phyloP scores from a whole-genome alignment of 129 eudicot species.

The Lactuca sativa region DNA sequence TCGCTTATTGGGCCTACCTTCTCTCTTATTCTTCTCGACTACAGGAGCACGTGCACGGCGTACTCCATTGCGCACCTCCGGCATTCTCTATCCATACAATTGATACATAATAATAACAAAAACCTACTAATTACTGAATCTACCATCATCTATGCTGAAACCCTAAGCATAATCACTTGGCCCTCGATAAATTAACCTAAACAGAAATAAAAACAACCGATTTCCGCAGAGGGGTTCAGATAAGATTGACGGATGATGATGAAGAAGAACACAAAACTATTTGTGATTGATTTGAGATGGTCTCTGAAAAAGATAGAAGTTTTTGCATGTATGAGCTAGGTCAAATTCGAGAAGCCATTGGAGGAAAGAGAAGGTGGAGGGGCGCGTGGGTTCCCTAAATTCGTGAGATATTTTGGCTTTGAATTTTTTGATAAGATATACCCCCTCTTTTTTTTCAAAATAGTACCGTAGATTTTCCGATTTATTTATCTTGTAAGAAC shows the following conservation, averaged over 20 bases:
- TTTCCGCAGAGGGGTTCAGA: neutral
- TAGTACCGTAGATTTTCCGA: too few species aligned
- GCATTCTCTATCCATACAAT: conserved; percentile 57
- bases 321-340: conserved; percentile 15
- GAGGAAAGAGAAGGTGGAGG: neutral
- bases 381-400: conserved; percentile 12
- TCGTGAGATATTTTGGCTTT: conserved; percentile 8
- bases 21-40: conserved; percentile 6
- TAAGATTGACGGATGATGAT: neutral
- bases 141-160: conserved; percentile 39
- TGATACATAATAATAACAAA: conserved; percentile 19
- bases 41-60: conserved; percentile 47
- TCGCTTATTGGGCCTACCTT: conserved; percentile 20
- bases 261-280: neutral
- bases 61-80: conserved; percentile 57
- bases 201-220: neutral
- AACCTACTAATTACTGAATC: conserved; percentile 23
- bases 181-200: neutral
- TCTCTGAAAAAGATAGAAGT: neutral
- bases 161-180: conserved; percentile 30
- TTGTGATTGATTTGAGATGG: neutral
- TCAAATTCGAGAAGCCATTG: conserved; percentile 19
- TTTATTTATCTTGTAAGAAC: too few species aligned
- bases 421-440: neutral
- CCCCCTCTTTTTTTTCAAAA: neutral